Evolutionary conservation across 345 rosid species (phyloP), one percentile per base, ranked within the genome.

Genomic region (Salix arbutifolia): DNA sequence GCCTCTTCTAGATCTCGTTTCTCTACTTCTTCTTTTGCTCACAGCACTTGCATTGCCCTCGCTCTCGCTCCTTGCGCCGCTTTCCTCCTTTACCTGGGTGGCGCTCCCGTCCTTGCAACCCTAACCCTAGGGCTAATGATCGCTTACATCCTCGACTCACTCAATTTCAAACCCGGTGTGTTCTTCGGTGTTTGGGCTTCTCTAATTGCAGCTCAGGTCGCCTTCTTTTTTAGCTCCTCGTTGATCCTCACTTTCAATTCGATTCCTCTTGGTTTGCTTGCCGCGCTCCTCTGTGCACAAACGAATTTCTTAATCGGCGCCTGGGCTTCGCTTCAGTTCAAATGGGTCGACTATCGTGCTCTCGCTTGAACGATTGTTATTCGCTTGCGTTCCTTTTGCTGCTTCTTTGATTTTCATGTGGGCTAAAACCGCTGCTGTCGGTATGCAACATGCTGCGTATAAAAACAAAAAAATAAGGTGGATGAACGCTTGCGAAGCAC

Each of bases 311-410:
- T 94, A 4, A 85, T 96, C 62, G 99, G 99, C 2, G 90, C 83
- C 4, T 96, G 99, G 99, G 89, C 91, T 40, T 96, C 99, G 12
- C 97, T 96, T 26, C 99, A 94, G 86, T 92, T 96, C 89, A 92
- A 92, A 83, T 96, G 98, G 98, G 90, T 96, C 98, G 46, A 77
- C 92, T 25, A 89, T 96, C 50, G 97, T 94, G 53, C 88, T 96
- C 4, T 94, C 97, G 50, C 89, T 96, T 38, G 99, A 96, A 81
- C 90, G 98, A 9, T 92, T 96, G 46, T 83, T 96, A 42, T 96
- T 96, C 69, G 97, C 97, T 1, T 96, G 92, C 64, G 84, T 88
- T 42, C 98, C 99, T 1, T 85, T 96, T 56, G 84, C 85, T 0
- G 90, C 98, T 33, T 92, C 98, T 6, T 73, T 92, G 14, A 69